These are phyloP conservation scores for Candida ovalis DNA, from an alignment of 805 yeast genomes.

Conservation along the genomic window DNA sequence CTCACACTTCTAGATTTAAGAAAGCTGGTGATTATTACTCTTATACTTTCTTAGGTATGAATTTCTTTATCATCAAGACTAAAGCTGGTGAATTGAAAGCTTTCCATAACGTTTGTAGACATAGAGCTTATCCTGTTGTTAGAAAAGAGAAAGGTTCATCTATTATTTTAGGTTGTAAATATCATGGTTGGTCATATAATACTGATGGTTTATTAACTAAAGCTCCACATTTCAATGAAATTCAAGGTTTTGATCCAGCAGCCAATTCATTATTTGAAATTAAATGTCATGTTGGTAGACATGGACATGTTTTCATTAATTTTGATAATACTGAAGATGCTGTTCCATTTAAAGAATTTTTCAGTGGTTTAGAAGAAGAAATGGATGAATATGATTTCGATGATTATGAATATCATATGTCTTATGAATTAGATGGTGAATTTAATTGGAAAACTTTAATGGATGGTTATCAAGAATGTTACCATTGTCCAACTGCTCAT, in stretches of 20 bases:
- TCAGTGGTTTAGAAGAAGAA: conserved; percentile 46
- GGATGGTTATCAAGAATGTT: conserved; percentile 68
- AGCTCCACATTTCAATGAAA: conserved; percentile 59
- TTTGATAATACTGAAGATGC: conserved; percentile 44
- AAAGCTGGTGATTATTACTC: conserved; percentile 57
- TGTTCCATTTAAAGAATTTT: conserved; percentile 49
- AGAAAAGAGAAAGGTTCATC: conserved; percentile 59
- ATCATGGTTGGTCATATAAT: conserved; percentile 65
- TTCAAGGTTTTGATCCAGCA: conserved; percentile 53
- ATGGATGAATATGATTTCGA: conserved; percentile 55
- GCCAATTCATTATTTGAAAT: conserved; percentile 54
- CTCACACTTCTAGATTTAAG: conserved; percentile 48
- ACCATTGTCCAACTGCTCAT: conserved; percentile 67
- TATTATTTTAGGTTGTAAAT: conserved; percentile 53
- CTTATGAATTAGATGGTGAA: conserved; percentile 58
- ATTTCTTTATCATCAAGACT: conserved; percentile 52
- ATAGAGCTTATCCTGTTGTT: conserved; percentile 60
- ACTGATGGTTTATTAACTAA: conserved; percentile 56
- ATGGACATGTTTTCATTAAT: conserved; percentile 55
- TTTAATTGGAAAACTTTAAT: conserved; percentile 65
- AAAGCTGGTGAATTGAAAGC: conserved; percentile 52
- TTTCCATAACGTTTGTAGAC: conserved; percentile 63
- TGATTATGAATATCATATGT: conserved; percentile 62
- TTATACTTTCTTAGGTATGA: conserved; percentile 48
- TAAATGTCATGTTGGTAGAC: conserved; percentile 49